Base-by-base conservation (phyloP, 257 asterid species). In the Nicotiana undulata region DNA sequence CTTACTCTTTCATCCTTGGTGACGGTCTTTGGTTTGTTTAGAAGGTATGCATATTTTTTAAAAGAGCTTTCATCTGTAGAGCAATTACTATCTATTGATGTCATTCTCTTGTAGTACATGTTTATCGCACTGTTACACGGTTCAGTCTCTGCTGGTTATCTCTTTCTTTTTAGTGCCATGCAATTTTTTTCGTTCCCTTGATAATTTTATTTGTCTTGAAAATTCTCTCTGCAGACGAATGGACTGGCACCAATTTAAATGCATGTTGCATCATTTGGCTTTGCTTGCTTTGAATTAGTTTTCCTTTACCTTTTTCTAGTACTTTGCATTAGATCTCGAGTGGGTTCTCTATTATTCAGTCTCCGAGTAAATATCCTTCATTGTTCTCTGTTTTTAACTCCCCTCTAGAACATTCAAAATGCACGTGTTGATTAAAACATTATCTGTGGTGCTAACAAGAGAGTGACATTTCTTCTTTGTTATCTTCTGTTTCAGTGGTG, bases 401-500 rank as follows among this genome's bases (percentile, higher is more conserved):
- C 24, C 37, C 18, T 74, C 61, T 74, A 74, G 24, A 74, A 74
- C 40, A 46, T 24, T 74, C 26, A 7, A 49, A 49, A 49, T 49
- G 40, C 61, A 46, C 16, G 5, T 26, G 6, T 49, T 74, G 44
- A 52, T 74, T 74, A 24, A 3, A 72, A 49, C 37, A 15, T 74
- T 24, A 26, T n/a, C 16, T 15, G 61, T 24, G 61, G 78, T 26
- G 78, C 78, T 74, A 49, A 74, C 44, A 49, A 74, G 40, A 74
- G 24, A 46, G 24, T 7, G 79, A 3, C 59, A 44, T 70, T 70
- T 44, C 61, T 72, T 46, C 58, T 68, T 83, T 83, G 49, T 53
- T 59, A n/a, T 65, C 82, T 84, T 68, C 26, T 82, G 46, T 82
- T 52, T 67, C 97, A 95, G 99, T 77, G 99, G 99, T 55, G 98